phyloP scores from a whole-genome alignment of 2,329 filamentous ascomycete genomes.

The Ampelomyces quisqualis region DNA sequence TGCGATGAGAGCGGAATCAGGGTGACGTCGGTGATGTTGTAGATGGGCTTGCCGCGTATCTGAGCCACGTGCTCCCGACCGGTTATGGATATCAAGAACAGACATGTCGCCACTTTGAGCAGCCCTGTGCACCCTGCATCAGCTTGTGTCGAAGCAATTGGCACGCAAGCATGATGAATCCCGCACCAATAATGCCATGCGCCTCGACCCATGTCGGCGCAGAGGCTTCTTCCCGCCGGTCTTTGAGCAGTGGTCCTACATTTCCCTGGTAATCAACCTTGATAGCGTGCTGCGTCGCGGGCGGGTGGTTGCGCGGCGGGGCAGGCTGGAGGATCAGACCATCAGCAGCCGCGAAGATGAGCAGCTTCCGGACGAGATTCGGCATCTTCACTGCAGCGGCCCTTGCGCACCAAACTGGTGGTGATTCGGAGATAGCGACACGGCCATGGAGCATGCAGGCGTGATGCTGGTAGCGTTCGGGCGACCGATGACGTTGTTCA shows the following conservation, averaged over 20 bases:
- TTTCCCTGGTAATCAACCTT: slow-evolving; percentile 69
- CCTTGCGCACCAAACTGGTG: slow-evolving; percentile 5
- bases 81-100: slow-evolving; percentile 84
- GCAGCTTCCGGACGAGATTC: slow-evolving; percentile 72
- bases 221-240: slow-evolving; percentile 42
- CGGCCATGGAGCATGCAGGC: no score
- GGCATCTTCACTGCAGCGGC: slow-evolving; percentile 59
- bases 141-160: background rate
- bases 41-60: slow-evolving; percentile 77
- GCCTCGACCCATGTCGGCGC: slow-evolving; percentile 48
- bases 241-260: slow-evolving; percentile 51
- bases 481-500: slow-evolving; percentile 5
- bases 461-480: no score
- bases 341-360: slow-evolving; percentile 78
- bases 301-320: slow-evolving; percentile 57
- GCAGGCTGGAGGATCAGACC: slow-evolving; percentile 79
- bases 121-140: slow-evolving; percentile 60
- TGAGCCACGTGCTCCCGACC: slow-evolving; percentile 85
- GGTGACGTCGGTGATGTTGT: slow-evolving; percentile 83
- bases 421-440: background rate
- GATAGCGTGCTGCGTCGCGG: slow-evolving; percentile 57
- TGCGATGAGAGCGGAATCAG: slow-evolving; percentile 84
- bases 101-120: slow-evolving; percentile 75
- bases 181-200: slow-evolving; percentile 59
- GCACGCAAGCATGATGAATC: slow-evolving; percentile 4